phyloP scores from a whole-genome alignment of 164 flowering plant genomes.

The Protea cynaroides region DNA sequence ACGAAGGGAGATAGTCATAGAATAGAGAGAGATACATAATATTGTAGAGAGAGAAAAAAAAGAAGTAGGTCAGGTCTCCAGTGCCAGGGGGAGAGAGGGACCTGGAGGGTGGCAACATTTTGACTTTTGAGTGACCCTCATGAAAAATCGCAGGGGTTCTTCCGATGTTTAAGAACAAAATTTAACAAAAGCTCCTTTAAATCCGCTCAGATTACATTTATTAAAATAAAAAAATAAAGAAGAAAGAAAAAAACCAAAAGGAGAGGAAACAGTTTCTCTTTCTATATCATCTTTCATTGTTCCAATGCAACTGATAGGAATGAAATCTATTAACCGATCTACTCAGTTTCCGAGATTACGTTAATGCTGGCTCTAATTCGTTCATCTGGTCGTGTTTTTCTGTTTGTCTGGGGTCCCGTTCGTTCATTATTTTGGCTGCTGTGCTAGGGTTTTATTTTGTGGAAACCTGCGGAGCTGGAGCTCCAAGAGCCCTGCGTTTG shows the following conservation, averaged over 20 bases:
- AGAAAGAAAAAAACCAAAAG: constrained; percentile 1
- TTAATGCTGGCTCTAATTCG: constrained; percentile 8
- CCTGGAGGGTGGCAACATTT: no score
- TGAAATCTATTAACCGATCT: constrained; percentile 4
- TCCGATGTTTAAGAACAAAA: constrained; percentile 14
- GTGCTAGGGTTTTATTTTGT: constrained; percentile 17
- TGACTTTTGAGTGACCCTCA: constrained; percentile 12
- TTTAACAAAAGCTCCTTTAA: constrained; percentile 15
- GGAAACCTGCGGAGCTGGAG: background rate
- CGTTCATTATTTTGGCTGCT: no score
- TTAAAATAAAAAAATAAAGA: background rate
- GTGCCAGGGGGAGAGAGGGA: constrained; percentile 4
- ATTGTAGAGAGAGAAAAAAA: background rate
- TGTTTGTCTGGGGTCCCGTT: background rate
- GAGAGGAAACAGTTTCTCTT: constrained; percentile 1
- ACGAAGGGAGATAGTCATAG: no score
- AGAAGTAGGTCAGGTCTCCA: no score
- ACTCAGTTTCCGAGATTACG: constrained; percentile 18
- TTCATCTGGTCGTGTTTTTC: constrained; percentile 1
- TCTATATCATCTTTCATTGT: background rate
- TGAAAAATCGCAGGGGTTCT: constrained; percentile 16
- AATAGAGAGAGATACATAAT: no score
- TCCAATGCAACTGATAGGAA: constrained; percentile 1
- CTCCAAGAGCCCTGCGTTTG: background rate
- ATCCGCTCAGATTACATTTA: constrained; percentile 9